phyloP scores from a whole-genome alignment of 2,329 filamentous ascomycete species.

The Cladosporium sp. region DNA sequence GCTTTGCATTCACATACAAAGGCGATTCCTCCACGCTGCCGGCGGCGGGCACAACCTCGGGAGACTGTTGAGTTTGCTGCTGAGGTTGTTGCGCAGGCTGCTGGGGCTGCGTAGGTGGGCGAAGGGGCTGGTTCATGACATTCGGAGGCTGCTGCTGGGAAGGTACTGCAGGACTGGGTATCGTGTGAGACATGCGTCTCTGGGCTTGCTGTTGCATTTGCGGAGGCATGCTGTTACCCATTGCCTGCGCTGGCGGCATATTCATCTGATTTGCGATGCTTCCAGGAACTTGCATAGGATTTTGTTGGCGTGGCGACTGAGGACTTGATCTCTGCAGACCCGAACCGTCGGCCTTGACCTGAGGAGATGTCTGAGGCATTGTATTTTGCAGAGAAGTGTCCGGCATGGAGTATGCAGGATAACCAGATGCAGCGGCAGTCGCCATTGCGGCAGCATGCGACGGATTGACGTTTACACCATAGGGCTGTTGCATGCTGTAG shows the following conservation, averaged over 20 bases:
- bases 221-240: conserved; percentile 39
- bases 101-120: conserved; percentile 66
- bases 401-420: conserved; percentile 63
- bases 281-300: conserved; percentile 47
- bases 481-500: conserved; percentile 64
- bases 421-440: conserved; percentile 83
- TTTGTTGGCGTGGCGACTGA: conserved; percentile 68
- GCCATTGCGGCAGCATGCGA: conserved; percentile 88
- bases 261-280: conserved; percentile 41
- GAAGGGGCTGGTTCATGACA: conserved; percentile 57
- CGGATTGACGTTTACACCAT: conserved; percentile 61
- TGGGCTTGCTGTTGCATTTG: conserved; percentile 25
- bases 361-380: conserved; percentile 63
- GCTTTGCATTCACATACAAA: conserved; percentile 96
- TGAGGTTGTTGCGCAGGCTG: conserved; percentile 47
- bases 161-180: conserved; percentile 59
- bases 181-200: conserved; percentile 66
- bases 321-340: conserved; percentile 58
- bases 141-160: conserved; percentile 29
- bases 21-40: conserved; percentile 79
- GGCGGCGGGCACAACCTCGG: conserved; percentile 62
- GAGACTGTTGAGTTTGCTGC: conserved; percentile 57
- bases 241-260: conserved; percentile 51
- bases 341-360: conserved; percentile 53
- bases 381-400: conserved; percentile 58